Base-by-base conservation (phyloP, 768 basidiomycete species). In the Mycena haematopus region DNA sequence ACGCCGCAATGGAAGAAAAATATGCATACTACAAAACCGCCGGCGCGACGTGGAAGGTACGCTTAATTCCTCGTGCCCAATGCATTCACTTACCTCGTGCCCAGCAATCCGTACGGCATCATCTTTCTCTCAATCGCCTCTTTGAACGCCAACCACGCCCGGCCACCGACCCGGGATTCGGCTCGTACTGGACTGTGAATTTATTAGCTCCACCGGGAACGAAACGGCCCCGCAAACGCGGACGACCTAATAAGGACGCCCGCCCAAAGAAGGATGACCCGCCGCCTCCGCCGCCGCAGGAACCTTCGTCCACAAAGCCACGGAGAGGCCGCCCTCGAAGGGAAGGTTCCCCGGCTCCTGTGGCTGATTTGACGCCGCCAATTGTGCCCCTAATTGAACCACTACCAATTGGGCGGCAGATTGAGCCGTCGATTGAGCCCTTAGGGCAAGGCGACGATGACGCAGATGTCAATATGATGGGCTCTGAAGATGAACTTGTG, bases 141-240 rank as follows among this genome's bases (percentile, higher is more conserved):
- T 93, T 93, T 69, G 92, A 93, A 73, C 84, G 91, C 52, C 90
- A 92, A 68, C 88, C 89, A 21, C 84, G 92, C 52, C 92, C 92
- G 9, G 89, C 90, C 11, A 91, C 91, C 31, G 91, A 93, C 72
- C 92, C 92, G 14, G 92, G 92, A 17, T 92, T 92, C 72, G 92
- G 92, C 22, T 93, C 91, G 13, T 93, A 93, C 71, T 93, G 92
- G 92, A 92, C 91, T 36, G 92, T 93, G n/a, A 93, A 93, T 74
- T 80, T 93, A 22, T 74, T 84, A 51, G 92, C 92, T n/a, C 91
- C 91, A 14, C 91, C 91, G 2, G 92, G 92, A 22, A 93, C 91
- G 1, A 93, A 93, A 76, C 85, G 92, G 60, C 92, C 92, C 45
- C 85, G 92, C 22, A 93, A 93, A 72, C 85, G 92, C 59, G 90